These are phyloP conservation scores for Leccinum barrowsii DNA, from an alignment of 768 basidiomycete genomes.

Conservation along the genomic window DNA sequence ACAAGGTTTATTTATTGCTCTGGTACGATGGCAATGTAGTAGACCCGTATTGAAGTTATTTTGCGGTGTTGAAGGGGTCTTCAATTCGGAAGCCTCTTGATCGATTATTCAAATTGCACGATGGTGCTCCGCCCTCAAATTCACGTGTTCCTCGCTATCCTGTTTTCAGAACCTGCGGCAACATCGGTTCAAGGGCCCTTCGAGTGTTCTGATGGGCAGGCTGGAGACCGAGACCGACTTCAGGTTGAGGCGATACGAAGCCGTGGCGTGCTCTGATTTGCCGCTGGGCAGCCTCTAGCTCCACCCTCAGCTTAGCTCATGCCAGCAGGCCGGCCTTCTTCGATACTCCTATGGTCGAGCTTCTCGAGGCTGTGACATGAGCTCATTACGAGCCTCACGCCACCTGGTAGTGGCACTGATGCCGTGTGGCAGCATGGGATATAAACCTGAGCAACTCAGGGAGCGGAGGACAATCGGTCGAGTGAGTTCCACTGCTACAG, in stretches of 20 bases:
- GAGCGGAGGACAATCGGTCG: constrained; percentile 1
- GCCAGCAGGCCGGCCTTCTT: neutral
- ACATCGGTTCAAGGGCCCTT: constrained; percentile 2
- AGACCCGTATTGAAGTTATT: neutral
- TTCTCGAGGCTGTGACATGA: constrained; percentile 25
- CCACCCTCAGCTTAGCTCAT: neutral
- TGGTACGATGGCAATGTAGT: neutral
- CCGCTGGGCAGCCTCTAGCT: constrained; percentile 5
- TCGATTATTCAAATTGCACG: constrained; percentile 13
- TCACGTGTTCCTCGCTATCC: neutral
- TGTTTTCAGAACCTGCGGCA: neutral
- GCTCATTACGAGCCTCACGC: constrained; percentile 9
- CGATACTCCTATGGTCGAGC: constrained; percentile 13
- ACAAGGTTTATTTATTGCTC: neutral
- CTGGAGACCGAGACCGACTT: neutral
- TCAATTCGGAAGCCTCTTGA: neutral
- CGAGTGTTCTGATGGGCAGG: neutral
- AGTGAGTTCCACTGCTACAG: constrained; percentile 10
- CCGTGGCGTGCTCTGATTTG: constrained; percentile 1
- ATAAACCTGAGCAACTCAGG: constrained; percentile 10
- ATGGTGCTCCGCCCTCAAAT: neutral
- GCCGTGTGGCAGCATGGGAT: constrained; percentile 24
- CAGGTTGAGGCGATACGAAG: neutral
- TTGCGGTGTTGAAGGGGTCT: neutral
- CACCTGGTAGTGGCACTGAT: constrained; percentile 28